Evolutionary conservation across 139 green algal genomes (phyloP).

Genomic region (Edaphochlamys debaryana): DNA sequence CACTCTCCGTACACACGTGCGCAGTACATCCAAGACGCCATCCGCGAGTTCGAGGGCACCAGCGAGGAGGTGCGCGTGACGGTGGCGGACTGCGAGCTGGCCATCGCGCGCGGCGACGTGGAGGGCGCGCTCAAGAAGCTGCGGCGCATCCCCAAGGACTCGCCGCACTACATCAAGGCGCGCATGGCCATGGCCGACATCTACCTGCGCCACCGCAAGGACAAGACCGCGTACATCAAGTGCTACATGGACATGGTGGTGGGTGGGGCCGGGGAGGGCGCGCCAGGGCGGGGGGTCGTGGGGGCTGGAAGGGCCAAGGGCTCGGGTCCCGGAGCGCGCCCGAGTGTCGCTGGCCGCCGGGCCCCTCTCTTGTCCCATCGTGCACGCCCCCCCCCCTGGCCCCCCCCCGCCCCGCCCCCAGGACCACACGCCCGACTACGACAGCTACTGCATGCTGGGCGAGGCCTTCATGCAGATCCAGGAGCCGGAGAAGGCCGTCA

Average conservation of each 20-base stretch:
- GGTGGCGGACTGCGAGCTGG: slow-evolving; percentile 75
- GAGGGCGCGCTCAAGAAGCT: slow-evolving; percentile 72
- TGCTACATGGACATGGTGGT: slow-evolving; percentile 81
- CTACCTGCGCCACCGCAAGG: slow-evolving; percentile 72
- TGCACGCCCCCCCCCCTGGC: no score
- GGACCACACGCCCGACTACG: slow-evolving; percentile 60
- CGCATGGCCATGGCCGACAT: slow-evolving; percentile 78
- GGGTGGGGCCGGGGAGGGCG: neutral
- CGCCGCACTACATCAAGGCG: slow-evolving; percentile 67
- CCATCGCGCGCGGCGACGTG: slow-evolving; percentile 66
- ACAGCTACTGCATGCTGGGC: slow-evolving; percentile 76
- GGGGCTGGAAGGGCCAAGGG: no score
- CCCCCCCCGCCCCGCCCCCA: no score
- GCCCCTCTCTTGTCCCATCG: no score
- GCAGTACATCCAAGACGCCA: slow-evolving; percentile 73
- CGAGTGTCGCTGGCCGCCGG: no score
- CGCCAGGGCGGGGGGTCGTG: neutral
- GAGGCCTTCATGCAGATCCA: slow-evolving; percentile 83
- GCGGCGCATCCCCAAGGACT: slow-evolving; percentile 42
- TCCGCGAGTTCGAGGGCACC: slow-evolving; percentile 74
- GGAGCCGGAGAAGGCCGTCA: slow-evolving; percentile 77
- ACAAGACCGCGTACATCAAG: slow-evolving; percentile 69
- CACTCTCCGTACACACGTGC: neutral
- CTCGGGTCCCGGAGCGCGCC: no score
- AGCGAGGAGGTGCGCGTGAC: slow-evolving; percentile 74